These are phyloP conservation scores for Adansonia rubrostipa DNA, from an alignment of 441 rosid species.

Conservation along the genomic window DNA sequence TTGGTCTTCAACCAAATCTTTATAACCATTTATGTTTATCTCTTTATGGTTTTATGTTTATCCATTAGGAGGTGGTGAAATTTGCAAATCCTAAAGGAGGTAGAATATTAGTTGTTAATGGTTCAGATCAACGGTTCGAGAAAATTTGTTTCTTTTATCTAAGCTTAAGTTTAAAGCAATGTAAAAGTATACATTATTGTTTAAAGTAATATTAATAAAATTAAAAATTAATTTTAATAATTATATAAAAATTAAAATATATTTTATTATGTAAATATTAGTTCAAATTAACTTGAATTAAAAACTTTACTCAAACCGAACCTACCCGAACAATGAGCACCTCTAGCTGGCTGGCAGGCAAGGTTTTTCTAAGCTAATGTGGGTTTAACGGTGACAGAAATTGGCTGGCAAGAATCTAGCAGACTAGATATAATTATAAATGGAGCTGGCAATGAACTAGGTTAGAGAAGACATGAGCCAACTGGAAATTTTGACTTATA, in stretches of 20 bases:
- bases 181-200: too few relatives aligned
- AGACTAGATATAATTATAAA: background rate
- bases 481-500: background rate
- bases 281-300: too few relatives aligned
- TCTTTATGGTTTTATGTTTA: background rate
- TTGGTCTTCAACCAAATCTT: background rate
- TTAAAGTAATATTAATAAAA: too few relatives aligned
- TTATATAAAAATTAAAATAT: too few relatives aligned
- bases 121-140: too few relatives aligned
- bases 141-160: too few relatives aligned
- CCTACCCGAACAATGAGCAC: too few relatives aligned
- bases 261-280: too few relatives aligned
- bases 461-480: background rate
- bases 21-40: background rate
- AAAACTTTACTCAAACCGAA: too few relatives aligned
- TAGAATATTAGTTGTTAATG: too few relatives aligned
- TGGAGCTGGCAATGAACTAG: slow-evolving; percentile 16
- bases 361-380: background rate
- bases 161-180: too few relatives aligned
- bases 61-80: background rate
- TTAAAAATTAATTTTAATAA: too few relatives aligned
- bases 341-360: background rate
- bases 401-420: slow-evolving; percentile 7
- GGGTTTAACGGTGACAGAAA: background rate
- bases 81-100: background rate